Percentiles rank a stretch among this genome's conserved stretches.
Conservation (phyloP, 768 basidiomycete genomes). For the Boletellus ananiceps region DNA sequence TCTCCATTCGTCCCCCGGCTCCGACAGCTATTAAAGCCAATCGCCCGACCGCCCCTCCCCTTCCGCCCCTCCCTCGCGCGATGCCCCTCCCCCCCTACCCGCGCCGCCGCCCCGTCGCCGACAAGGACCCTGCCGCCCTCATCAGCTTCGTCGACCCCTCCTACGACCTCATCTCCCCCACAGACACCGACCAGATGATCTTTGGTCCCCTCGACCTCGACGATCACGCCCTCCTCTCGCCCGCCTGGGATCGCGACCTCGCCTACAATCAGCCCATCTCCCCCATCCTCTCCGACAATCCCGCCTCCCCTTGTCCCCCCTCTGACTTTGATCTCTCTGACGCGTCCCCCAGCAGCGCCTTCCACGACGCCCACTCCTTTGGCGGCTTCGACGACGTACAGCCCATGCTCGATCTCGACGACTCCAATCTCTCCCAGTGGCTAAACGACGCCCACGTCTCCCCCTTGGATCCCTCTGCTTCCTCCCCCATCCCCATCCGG, state of each 20-base stretch:
- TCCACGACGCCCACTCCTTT: slow-evolving; percentile 32
- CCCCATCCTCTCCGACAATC: slow-evolving; percentile 36
- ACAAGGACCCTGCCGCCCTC: slow-evolving; percentile 20
- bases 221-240: slow-evolving; percentile 26
- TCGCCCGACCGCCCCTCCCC: slow-evolving; percentile 16
- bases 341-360: slow-evolving; percentile 36
- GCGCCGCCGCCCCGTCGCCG: slow-evolving; percentile 16
- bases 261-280: slow-evolving; percentile 38
- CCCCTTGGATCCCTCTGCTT: slow-evolving; percentile 33
- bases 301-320: slow-evolving; percentile 37
- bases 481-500: slow-evolving; percentile 65
- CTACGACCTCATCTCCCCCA: slow-evolving; percentile 34
- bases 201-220: slow-evolving; percentile 34
- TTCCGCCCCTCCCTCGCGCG: slow-evolving; percentile 25
- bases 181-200: slow-evolving; percentile 32
- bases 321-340: slow-evolving; percentile 40
- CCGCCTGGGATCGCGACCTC: slow-evolving; percentile 32
- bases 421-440: slow-evolving; percentile 51
- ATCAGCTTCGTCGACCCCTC: slow-evolving; percentile 36
- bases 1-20: slow-evolving; percentile 17
- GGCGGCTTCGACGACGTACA: slow-evolving; percentile 31
- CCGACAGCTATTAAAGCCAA: slow-evolving; percentile 37
- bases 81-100: slow-evolving; percentile 42
- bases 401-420: slow-evolving; percentile 38
- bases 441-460: slow-evolving; percentile 54